These are phyloP conservation scores for Diplodia seriata DNA, from an alignment of 2,329 filamentous ascomycete genomes.

Conservation along the genomic window DNA sequence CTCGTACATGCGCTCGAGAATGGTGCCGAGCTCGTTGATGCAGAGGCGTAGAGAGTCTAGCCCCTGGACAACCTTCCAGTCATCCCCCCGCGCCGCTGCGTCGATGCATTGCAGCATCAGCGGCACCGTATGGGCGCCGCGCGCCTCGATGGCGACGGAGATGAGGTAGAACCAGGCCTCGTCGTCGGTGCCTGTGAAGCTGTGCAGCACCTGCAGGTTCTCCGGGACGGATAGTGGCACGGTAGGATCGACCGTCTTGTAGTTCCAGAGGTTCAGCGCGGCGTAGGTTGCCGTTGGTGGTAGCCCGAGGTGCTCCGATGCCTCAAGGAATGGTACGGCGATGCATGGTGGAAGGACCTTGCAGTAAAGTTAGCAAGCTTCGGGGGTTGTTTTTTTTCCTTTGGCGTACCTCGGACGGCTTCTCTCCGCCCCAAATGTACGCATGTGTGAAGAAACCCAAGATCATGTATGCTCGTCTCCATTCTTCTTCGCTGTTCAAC, in stretches of 20 bases:
- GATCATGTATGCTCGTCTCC: slow-evolving; percentile 78
- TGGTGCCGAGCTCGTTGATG: slow-evolving; percentile 47
- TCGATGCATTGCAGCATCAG: slow-evolving; percentile 57
- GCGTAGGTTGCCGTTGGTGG: slow-evolving; percentile 46
- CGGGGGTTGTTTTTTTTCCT: neutral
- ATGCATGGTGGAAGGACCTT: slow-evolving; percentile 44
- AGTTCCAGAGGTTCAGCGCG: slow-evolving; percentile 47
- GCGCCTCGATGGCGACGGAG: slow-evolving; percentile 60
- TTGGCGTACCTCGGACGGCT: slow-evolving; percentile 67
- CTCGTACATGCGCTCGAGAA: slow-evolving; percentile 61
- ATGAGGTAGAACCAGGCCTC: slow-evolving; percentile 58
- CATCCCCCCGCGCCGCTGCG: slow-evolving; percentile 42
- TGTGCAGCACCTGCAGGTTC: slow-evolving; percentile 42
- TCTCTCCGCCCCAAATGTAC: slow-evolving; percentile 80
- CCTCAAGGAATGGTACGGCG: slow-evolving; percentile 41
- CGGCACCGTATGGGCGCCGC: slow-evolving; percentile 55
- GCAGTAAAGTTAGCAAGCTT: neutral
- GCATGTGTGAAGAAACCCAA: slow-evolving; percentile 76
- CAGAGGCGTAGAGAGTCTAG: slow-evolving; percentile 48
- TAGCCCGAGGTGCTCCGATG: slow-evolving; percentile 44
- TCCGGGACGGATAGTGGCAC: slow-evolving; percentile 40
- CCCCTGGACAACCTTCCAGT: slow-evolving; percentile 35
- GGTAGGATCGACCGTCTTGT: slow-evolving; percentile 35
- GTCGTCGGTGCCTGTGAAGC: slow-evolving; percentile 45
- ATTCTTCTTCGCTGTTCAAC: slow-evolving; percentile 79